Conservation (phyloP, 257 asterid species). For the Salvia rosmarinus region DNA sequence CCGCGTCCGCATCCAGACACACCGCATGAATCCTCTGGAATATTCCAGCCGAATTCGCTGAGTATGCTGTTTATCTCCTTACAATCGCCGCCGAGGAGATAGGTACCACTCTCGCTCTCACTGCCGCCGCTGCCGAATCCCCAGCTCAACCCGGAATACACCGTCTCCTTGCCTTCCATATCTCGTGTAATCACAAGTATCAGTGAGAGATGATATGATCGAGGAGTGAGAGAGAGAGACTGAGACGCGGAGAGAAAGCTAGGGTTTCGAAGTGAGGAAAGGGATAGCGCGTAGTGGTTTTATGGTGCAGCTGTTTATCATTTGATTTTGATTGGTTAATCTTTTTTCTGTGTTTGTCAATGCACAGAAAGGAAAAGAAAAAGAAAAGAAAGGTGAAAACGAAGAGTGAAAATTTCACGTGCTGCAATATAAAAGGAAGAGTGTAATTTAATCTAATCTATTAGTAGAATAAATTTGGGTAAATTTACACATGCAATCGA, state of each 20-base stretch:
- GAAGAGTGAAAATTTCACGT: conserved; percentile 2
- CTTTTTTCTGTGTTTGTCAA: conserved; percentile 16
- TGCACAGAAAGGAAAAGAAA: not conserved
- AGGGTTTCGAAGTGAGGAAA: conserved; percentile 47
- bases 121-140: conserved; percentile 25
- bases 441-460: too few species aligned
- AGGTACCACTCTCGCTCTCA: not conserved
- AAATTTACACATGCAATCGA: too few species aligned
- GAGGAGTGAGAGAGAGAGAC: conserved; percentile 19
- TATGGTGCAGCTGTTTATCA: conserved; percentile 28
- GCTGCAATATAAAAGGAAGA: not conserved
- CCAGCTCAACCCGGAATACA: conserved; percentile 48
- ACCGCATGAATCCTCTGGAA: conserved; percentile 38
- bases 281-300: conserved; percentile 37
- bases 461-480: too few species aligned
- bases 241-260: conserved; percentile 48
- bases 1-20: conserved; percentile 6
- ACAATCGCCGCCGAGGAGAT: conserved; percentile 44
- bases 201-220: not conserved
- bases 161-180: conserved; percentile 43
- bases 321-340: conserved; percentile 26
- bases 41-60: conserved; percentile 72
- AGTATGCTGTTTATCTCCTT: conserved; percentile 45
- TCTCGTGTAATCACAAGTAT: not conserved
- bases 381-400: not conserved